These are phyloP conservation scores for Aspergillus udagawae DNA, from an alignment of 2,329 filamentous ascomycete genomes.

Conservation along the genomic window DNA sequence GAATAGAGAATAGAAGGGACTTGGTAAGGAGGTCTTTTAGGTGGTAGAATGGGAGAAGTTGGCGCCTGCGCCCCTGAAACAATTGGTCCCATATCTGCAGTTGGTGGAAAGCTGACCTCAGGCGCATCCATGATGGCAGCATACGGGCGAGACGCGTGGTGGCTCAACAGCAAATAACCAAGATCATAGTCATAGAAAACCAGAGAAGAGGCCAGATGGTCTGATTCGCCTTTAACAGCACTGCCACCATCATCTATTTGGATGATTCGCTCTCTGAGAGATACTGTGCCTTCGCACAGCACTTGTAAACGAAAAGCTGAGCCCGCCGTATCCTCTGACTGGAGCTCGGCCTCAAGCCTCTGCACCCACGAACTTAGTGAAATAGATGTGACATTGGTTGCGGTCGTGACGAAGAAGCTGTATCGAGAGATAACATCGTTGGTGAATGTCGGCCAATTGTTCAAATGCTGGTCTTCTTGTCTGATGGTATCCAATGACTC, in stretches of 20 bases:
- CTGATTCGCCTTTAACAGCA: slow-evolving; percentile 16
- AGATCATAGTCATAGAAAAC: slow-evolving; percentile 54
- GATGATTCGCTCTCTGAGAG: slow-evolving; percentile 48
- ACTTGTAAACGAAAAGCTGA: slow-evolving; percentile 54
- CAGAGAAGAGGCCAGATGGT: slow-evolving; percentile 46
- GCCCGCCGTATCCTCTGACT: slow-evolving; percentile 48
- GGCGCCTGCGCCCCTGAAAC: slow-evolving; percentile 20
- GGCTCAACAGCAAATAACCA: slow-evolving; percentile 55
- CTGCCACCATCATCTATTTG: slow-evolving; percentile 29
- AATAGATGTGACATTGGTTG: slow-evolving; percentile 51
- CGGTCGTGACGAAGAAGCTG: slow-evolving; percentile 56
- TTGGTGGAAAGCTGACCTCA: slow-evolving; percentile 26
- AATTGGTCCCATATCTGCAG: slow-evolving; percentile 22
- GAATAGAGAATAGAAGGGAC: slow-evolving; percentile 39
- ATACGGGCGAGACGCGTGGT: slow-evolving; percentile 45
- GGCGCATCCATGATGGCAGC: slow-evolving; percentile 52
- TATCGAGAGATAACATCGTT: slow-evolving; percentile 54
- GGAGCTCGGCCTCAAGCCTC: slow-evolving; percentile 55
- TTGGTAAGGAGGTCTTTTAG: slow-evolving; percentile 41
- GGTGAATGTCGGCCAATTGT: slow-evolving; percentile 53
- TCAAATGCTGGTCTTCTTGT: slow-evolving; percentile 18
- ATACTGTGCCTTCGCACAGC: slow-evolving; percentile 50
- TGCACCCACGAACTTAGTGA: slow-evolving; percentile 56
- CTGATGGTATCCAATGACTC: slow-evolving; percentile 43
- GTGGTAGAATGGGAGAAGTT: slow-evolving; percentile 25